These are phyloP conservation scores for Termitomyces sp. DNA, from an alignment of 768 basidiomycete genomes.

Conservation along the genomic window DNA sequence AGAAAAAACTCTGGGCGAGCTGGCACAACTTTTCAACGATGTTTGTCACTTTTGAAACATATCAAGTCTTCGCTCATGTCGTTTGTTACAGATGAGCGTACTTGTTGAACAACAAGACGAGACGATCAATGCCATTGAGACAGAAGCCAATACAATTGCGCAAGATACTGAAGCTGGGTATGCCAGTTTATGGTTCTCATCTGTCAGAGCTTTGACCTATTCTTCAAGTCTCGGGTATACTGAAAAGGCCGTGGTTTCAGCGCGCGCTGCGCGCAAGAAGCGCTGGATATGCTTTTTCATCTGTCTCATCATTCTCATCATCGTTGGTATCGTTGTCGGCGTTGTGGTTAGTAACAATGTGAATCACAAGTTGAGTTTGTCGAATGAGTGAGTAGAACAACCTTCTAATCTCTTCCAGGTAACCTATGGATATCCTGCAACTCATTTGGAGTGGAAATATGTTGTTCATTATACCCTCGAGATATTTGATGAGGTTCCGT, in stretches of 20 bases:
- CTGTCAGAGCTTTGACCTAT: conserved; percentile 4
- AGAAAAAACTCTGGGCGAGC: conserved; percentile 86
- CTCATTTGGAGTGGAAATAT: conserved; percentile 4
- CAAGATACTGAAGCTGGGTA: conserved; percentile 87
- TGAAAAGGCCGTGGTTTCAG: conserved; percentile 80
- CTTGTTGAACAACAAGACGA: conserved; percentile 95
- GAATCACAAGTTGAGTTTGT: conserved; percentile 13
- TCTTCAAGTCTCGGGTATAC: conserved; percentile 68
- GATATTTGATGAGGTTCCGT: conserved; percentile 5
- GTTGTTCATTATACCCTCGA: conserved; percentile 2
- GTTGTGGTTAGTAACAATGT: conserved; percentile 46
- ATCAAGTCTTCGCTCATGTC: neutral
- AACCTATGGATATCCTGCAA: neutral
- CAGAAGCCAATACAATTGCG: conserved; percentile 67
- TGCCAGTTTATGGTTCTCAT: conserved; percentile 15
- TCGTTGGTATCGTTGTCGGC: conserved; percentile 59
- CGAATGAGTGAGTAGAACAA: neutral
- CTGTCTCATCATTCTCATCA: conserved; percentile 56
- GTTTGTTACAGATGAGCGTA: conserved; percentile 74
- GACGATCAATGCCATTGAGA: conserved; percentile 76
- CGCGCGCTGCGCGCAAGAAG: conserved; percentile 87
- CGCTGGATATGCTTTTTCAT: conserved; percentile 96
- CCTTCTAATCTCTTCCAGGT: conserved; percentile 1
- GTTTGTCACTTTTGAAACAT: conserved; percentile 34
- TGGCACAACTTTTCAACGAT: conserved; percentile 95